Base-by-base conservation (phyloP, 2,329 filamentous ascomycete species). In the Lachnellula arida region DNA sequence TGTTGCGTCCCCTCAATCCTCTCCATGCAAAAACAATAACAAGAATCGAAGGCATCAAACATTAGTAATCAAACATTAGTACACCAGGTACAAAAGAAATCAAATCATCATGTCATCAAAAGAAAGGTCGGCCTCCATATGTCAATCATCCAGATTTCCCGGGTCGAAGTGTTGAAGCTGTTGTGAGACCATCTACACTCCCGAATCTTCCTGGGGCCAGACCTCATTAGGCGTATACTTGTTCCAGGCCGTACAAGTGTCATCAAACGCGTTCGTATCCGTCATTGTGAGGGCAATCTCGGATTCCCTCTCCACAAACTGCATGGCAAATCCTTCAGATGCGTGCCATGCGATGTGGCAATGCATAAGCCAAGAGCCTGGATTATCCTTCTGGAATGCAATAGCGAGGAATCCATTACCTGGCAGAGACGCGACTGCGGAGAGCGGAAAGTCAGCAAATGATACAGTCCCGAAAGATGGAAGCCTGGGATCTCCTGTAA, bases 271-370 rank as follows among this genome's bases (percentile, higher is more conserved):
- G 5, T 47, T 42, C 1, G 58, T 51, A 42, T 64, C 61, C 0
- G 51, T 51, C 53, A 68, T 60, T 0, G 53, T 48, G 3, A 57
- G 46, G 0, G 54, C 53, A 23, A 68, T 68, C n/a, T 61, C 32
- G 28, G 42, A 52, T 51, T 66, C 56, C n/a, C 54, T 34, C 51
- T 74, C 76, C 5, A 84, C 68, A 57, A 84, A 78, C 63, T 81
- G 77, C 34, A 77, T 62, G 11, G 80, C 72, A 49, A 84, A 74
- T 4, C 81, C 81, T 8, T 74, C 74, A 1, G 77, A 78, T 1
- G 76, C 75, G 64, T 84, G 81, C 80, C 80, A 84, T 1, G 68
- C 69, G 51, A 73, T 69, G 52, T 73, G 71, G 60, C 71, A 73
- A 57, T 73, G 71, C 19, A 69, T 42, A 9, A 69, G 51, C 67